Evolutionary conservation across 1,139 yeast species (phyloP), one percentile per base, ranked within the genome.

Genomic region (Scheffersomyces quercinus): DNA sequence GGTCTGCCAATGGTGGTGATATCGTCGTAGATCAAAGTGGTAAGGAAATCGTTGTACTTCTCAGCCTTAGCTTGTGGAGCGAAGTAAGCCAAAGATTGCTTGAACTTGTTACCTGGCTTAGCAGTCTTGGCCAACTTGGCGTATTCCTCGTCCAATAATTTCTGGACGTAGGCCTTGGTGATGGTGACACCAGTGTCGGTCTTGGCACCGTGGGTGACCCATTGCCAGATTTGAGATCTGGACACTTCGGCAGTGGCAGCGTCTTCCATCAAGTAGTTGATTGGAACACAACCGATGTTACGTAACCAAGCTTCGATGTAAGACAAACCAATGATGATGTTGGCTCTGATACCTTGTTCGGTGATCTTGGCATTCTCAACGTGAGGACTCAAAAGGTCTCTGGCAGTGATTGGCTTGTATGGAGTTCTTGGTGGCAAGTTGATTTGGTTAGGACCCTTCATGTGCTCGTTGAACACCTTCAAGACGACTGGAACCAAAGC

Each of bases 201-300:
- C 53, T 66, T 68, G 43, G 81, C 82, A 45, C 83, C 83, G 63
- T 86, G 93, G 53, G 82, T 82, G 49, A 85, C 89, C 93, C 93
- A 86, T 66, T 86, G 91, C 81, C 87, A 83, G 56, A 86, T 77
- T 68, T 85, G 90, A 34, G 88, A 80, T 65, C 95, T 82, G 29
- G 91, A 85, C 34, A 86, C 93, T 66, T 86, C 95, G 43, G 93
- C 93, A 46, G 93, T 86, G 39, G 93, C 93, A 43, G 93, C 93
- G 59, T 86, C 93, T 69, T 86, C 95, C 95, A 86, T 86, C 68
- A 85, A 75, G 65, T 78, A 83, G 73, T 85, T 84, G 67, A 86
- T 85, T 56, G 95, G 91, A 47, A 86, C 90, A 71, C 90, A 83
- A 20, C 93, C 93, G 52, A 81, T 68, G 47, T 88, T 86, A 56